Conservation (phyloP, 768 basidiomycete species). For the Psilocybe azurescens region DNA sequence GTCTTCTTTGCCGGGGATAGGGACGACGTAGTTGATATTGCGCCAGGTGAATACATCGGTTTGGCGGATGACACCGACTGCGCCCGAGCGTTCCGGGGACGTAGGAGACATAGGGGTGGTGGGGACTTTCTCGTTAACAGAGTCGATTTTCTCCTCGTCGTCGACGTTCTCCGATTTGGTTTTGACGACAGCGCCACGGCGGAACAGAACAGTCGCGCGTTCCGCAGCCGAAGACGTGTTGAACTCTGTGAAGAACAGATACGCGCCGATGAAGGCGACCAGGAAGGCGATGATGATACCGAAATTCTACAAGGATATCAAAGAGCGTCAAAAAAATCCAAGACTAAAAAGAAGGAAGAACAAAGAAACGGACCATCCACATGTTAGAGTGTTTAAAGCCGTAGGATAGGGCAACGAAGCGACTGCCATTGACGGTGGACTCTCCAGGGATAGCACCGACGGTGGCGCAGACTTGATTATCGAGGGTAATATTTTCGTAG, state of each 20-base stretch:
- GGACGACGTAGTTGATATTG: conserved; percentile 70
- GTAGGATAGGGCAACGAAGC: conserved; percentile 50
- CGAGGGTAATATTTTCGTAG: conserved; percentile 59
- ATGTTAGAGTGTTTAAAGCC: conserved; percentile 43
- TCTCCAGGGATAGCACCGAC: conserved; percentile 67
- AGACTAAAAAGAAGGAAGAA: conserved; percentile 2
- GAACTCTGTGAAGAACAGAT: conserved; percentile 65
- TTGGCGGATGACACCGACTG: conserved; percentile 29
- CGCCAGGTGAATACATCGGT: conserved; percentile 84
- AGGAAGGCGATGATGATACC: conserved; percentile 76
- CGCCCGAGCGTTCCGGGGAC: neutral
- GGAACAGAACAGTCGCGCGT: conserved; percentile 61
- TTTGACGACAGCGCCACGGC: conserved; percentile 45
- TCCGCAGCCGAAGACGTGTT: conserved; percentile 45
- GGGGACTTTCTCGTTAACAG: conserved; percentile 21
- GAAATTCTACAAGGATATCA: conserved; percentile 47
- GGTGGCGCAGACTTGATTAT: conserved; percentile 77
- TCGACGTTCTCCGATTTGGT: conserved; percentile 23
- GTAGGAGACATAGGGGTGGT: conserved; percentile 23
- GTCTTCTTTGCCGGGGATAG: conserved; percentile 48
- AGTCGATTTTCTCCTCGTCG: conserved; percentile 27
- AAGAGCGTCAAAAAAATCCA: neutral
- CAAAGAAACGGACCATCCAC: conserved; percentile 41
- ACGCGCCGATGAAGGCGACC: conserved; percentile 46
- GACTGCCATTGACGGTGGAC: conserved; percentile 59